These are phyloP conservation scores for Ustilago hordei DNA, from an alignment of 1,284 basidiomycete species.

Conservation along the genomic window DNA sequence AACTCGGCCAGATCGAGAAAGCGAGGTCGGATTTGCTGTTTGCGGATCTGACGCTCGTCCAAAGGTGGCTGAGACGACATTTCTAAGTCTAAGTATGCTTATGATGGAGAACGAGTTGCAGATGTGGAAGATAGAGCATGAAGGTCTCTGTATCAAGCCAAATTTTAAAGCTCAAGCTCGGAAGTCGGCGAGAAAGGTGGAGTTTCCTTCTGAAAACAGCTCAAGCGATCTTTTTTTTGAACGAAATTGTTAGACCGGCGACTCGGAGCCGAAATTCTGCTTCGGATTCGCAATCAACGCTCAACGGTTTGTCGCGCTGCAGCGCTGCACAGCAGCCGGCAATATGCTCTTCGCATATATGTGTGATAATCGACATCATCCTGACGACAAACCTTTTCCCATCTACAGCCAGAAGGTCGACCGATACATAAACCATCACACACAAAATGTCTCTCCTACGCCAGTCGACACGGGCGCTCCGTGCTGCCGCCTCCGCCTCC, in stretches of 20 bases:
- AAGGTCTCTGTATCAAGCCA: not conserved
- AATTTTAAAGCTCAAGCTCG: slow-evolving; percentile 25
- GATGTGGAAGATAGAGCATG: not conserved
- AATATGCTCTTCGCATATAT: not conserved
- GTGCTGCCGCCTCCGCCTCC: slow-evolving; percentile 33
- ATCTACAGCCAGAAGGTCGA: slow-evolving; percentile 11
- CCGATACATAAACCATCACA: slow-evolving; percentile 7
- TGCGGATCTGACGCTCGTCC: slow-evolving; percentile 39
- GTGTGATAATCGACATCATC: not conserved
- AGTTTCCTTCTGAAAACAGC: slow-evolving; percentile 2
- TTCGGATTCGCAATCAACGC: slow-evolving; percentile 22
- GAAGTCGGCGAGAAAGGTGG: slow-evolving; percentile 28
- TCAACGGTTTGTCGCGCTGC: slow-evolving; percentile 26
- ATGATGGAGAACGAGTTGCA: not conserved
- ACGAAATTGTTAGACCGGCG: slow-evolving; percentile 15
- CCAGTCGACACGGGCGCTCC: slow-evolving; percentile 47
- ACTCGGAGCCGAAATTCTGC: slow-evolving; percentile 29
- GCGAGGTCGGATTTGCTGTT: slow-evolving; percentile 58
- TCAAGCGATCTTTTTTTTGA: not conserved
- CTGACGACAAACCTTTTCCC: not conserved
- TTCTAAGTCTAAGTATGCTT: not conserved
- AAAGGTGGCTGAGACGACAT: slow-evolving; percentile 27
- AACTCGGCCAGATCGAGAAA: slow-evolving; percentile 55
- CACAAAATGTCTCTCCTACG: slow-evolving; percentile 38
- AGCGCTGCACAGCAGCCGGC: not conserved